A percentile compares a stretch with the other conserved stretches of the same genome.
phyloP scores from a whole-genome alignment of 108 stramenopile genomes.

The Skeletonema potamos region DNA sequence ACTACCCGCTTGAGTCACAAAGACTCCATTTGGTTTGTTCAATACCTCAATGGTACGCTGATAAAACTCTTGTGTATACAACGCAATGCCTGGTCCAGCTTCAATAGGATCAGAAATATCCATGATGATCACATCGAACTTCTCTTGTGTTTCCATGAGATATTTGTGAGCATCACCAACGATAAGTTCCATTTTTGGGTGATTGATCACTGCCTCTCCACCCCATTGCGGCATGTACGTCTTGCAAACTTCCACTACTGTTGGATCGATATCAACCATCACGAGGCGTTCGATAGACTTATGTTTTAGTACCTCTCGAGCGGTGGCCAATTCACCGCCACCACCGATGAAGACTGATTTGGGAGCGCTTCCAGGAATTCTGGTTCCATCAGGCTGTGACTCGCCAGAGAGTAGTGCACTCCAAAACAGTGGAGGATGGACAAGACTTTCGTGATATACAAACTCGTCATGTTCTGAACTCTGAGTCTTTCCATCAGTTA shows the following conservation, averaged over 20 bases:
- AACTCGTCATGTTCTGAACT: constrained; percentile 83
- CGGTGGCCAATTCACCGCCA: constrained; percentile 88
- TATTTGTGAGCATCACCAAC: constrained; percentile 75
- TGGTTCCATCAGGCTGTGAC: not conserved
- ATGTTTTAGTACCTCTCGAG: constrained; percentile 81
- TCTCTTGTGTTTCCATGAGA: constrained; percentile 51
- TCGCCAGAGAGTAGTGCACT: constrained; percentile 25
- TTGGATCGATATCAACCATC: constrained; percentile 89
- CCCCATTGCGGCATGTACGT: constrained; percentile 83
- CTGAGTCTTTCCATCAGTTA: constrained; percentile 93
- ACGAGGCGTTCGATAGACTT: constrained; percentile 74
- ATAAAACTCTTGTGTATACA: constrained; percentile 94
- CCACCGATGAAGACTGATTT: constrained; percentile 86
- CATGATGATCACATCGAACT: constrained; percentile 84
- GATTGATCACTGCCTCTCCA: constrained; percentile 56
- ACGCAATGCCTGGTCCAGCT: constrained; percentile 88
- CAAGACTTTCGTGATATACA: constrained; percentile 86
- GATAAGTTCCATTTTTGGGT: constrained; percentile 72
- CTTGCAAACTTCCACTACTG: constrained; percentile 77
- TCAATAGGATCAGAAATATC: constrained; percentile 92
- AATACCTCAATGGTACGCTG: constrained; percentile 52
- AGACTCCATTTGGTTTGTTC: constrained; percentile 57
- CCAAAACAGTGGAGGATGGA: constrained; percentile 78
- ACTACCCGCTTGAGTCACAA: constrained; percentile 85
- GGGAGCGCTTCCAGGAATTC: constrained; percentile 33